phyloP scores from a whole-genome alignment of 2,329 filamentous ascomycete genomes.

The Stachybotrys chlorohalonatus region DNA sequence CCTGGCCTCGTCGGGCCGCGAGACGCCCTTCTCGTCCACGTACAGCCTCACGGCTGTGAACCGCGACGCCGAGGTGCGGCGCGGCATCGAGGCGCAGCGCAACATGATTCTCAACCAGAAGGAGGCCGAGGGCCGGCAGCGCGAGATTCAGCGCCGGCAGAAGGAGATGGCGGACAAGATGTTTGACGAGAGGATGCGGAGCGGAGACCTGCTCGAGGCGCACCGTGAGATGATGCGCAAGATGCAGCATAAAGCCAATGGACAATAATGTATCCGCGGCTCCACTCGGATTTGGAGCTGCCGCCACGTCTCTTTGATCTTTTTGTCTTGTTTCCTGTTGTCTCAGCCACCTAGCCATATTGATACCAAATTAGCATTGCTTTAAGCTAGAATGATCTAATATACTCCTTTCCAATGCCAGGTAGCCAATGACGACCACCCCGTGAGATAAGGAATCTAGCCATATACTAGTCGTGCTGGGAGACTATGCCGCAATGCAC shows the following conservation, averaged over 20 bases:
- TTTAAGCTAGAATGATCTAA: not conserved
- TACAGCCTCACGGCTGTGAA: constrained; percentile 18
- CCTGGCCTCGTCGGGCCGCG: constrained; percentile 21
- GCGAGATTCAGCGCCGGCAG: constrained; percentile 48
- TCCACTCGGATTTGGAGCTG: no score
- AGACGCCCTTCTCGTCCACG: constrained; percentile 26
- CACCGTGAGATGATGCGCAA: constrained; percentile 72
- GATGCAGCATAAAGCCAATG: constrained; percentile 53
- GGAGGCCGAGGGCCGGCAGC: constrained; percentile 51
- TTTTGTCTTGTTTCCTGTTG: not conserved
- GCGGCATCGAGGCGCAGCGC: constrained; percentile 45
- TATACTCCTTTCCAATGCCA: no score
- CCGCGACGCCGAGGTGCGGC: constrained; percentile 26
- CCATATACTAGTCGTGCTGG: not conserved
- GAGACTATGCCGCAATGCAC: not conserved
- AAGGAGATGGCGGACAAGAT: constrained; percentile 50
- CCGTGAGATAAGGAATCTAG: not conserved
- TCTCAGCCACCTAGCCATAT: not conserved
- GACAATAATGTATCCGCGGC: constrained; percentile 6
- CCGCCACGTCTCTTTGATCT: not conserved
- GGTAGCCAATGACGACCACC: no score
- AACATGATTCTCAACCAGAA: constrained; percentile 50
- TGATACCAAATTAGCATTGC: not conserved
- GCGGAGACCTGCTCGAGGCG: constrained; percentile 62
- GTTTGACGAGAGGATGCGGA: constrained; percentile 69